Evolutionary conservation across 139 green algal species (phyloP).

Genomic region (Coelastrella sp.): DNA sequence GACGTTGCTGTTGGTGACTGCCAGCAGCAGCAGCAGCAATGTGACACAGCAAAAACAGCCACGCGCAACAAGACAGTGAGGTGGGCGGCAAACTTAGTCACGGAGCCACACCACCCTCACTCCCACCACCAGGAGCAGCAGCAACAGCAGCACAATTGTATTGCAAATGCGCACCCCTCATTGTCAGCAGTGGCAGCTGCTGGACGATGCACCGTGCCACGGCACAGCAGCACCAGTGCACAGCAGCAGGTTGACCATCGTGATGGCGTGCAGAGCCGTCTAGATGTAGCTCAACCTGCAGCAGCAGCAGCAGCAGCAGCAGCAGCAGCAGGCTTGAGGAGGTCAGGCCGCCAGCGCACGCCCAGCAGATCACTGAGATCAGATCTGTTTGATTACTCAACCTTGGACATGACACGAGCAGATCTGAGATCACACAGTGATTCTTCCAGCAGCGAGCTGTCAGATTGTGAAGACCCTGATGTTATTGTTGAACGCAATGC

Average conservation of each 20-base stretch:
- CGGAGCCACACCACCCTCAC: too few species aligned
- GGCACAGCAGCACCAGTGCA: conserved; percentile 1
- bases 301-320: too few species aligned
- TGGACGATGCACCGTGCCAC: too few species aligned
- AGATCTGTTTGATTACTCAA: neutral
- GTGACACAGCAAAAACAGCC: neutral
- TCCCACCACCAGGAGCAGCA: too few species aligned
- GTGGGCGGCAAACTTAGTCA: too few species aligned
- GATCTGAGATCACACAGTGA: too few species aligned
- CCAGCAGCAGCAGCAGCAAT: neutral
- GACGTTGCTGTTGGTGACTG: neutral
- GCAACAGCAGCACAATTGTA: too few species aligned
- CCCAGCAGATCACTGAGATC: neutral
- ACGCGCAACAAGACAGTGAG: neutral
- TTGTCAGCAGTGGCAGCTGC: too few species aligned
- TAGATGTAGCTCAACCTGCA: conserved; percentile 4
- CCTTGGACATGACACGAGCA: neutral
- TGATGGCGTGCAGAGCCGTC: neutral
- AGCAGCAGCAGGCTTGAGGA: neutral
- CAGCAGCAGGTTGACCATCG: neutral
- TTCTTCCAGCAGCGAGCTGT: neutral
- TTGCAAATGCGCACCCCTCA: too few species aligned
- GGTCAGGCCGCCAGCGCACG: neutral
- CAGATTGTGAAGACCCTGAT: neutral
- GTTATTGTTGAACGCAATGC: neutral